These are phyloP conservation scores for Cladosporium halotolerans DNA, from an alignment of 2,329 filamentous ascomycete genomes.

Conservation along the genomic window DNA sequence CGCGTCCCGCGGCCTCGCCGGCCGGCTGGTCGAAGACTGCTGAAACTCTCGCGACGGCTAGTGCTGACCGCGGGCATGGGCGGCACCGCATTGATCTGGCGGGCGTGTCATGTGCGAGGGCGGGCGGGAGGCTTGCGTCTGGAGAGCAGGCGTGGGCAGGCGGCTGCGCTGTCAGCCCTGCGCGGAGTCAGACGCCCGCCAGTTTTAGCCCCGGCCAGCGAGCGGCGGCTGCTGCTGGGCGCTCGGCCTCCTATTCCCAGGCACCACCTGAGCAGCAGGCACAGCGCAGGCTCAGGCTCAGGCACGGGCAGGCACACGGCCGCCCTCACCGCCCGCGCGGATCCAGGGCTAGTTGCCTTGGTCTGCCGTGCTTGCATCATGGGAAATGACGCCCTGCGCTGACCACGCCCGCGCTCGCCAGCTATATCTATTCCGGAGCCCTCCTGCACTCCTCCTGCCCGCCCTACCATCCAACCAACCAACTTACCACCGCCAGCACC, in stretches of 20 bases:
- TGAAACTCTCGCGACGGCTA: constrained; percentile 8
- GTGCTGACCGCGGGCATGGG: constrained; percentile 2
- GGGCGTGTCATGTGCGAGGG: background rate
- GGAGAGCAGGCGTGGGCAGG: no score
- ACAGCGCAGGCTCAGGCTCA: background rate
- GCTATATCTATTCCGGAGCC: constrained; percentile 8
- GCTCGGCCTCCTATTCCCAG: constrained; percentile 7
- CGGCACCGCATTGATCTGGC: background rate
- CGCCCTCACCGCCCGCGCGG: constrained; percentile 12
- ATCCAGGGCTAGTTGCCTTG: constrained; percentile 15
- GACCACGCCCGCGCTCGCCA: background rate
- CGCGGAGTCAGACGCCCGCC: constrained; percentile 13
- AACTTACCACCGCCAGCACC: background rate
- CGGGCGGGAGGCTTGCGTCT: background rate
- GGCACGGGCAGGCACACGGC: background rate
- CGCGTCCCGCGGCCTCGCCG: constrained; percentile 1
- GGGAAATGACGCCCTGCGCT: constrained; percentile 18
- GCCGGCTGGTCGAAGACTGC: background rate
- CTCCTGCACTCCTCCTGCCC: background rate
- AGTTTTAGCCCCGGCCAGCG: constrained; percentile 12
- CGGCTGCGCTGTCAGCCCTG: constrained; percentile 4
- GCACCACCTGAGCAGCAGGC: background rate
- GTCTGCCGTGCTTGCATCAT: constrained; percentile 21
- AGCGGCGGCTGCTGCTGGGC: constrained; percentile 6
- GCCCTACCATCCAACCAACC: background rate